phyloP scores from a whole-genome alignment of 371 early-diverging fungal genomes.

The Mortierella sp. region DNA sequence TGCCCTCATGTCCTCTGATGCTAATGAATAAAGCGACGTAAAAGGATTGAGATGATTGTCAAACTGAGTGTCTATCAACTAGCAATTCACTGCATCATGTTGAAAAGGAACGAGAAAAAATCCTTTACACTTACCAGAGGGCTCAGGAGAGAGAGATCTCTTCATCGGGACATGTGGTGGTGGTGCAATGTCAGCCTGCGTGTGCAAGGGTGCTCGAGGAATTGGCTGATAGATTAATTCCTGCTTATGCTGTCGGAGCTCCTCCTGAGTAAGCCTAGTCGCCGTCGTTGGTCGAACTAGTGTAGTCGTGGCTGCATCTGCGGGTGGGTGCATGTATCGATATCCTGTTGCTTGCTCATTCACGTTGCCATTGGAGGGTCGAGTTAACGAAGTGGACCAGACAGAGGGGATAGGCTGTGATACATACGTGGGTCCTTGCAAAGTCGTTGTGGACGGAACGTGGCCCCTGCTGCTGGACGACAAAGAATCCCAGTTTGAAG shows the following conservation, averaged over 20 bases:
- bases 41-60: background rate
- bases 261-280: background rate
- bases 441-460: background rate
- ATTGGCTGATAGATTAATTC: background rate
- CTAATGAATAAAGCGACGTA: background rate
- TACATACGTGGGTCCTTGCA: background rate
- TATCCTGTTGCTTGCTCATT: slow-evolving; percentile 8
- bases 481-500: background rate
- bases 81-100: background rate
- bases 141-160: background rate
- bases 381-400: slow-evolving; percentile 20
- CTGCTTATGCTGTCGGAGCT: background rate
- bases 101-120: background rate
- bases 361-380: background rate
- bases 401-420: background rate
- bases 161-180: background rate
- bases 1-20: background rate
- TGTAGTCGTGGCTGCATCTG: slow-evolving; percentile 5
- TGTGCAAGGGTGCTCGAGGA: background rate
- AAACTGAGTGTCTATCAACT: background rate
- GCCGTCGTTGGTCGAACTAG: background rate
- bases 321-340: slow-evolving; percentile 33
- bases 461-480: background rate
- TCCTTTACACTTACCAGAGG: background rate
- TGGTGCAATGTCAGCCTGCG: background rate